Conservation (phyloP, 2,329 filamentous ascomycete genomes). For the Aspergillus uvarum region DNA sequence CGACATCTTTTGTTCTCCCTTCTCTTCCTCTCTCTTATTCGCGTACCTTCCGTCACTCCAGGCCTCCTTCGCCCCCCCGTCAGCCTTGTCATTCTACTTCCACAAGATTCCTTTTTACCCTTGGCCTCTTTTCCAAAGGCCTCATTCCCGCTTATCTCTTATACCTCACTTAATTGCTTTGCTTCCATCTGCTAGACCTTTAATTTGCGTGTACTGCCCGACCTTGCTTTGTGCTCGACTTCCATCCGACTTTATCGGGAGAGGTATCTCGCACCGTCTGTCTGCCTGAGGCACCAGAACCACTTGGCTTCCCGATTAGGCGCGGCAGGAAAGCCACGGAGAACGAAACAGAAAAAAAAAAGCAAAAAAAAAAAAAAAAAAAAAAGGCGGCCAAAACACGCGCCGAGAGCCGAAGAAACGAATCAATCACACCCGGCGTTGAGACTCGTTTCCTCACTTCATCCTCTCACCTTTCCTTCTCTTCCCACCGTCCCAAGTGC, state of each 20-base stretch:
- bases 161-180: slow-evolving; percentile 27
- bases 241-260: neutral
- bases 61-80: slow-evolving; percentile 17
- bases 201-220: slow-evolving; percentile 11
- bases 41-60: slow-evolving; percentile 13
- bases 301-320: neutral
- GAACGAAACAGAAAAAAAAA: slow-evolving; percentile 1
- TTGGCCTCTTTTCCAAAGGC: slow-evolving; percentile 14
- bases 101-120: slow-evolving; percentile 8
- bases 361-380: slow-evolving; percentile 11
- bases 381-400: slow-evolving; percentile 17
- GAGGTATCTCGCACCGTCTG: slow-evolving; percentile 5
- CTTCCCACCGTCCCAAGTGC: slow-evolving; percentile 24
- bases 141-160: slow-evolving; percentile 25
- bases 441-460: slow-evolving; percentile 27
- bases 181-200: slow-evolving; percentile 14
- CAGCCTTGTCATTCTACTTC: slow-evolving; percentile 13
- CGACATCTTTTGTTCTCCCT: slow-evolving; percentile 11
- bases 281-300: slow-evolving; percentile 6
- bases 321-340: slow-evolving; percentile 16
- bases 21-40: neutral
- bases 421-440: slow-evolving; percentile 12
- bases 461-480: slow-evolving; percentile 12
- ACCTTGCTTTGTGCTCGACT: neutral
- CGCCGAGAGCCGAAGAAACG: slow-evolving; percentile 23